phyloP scores from a whole-genome alignment of 2,329 filamentous ascomycete genomes.

The Alternaria gaisen region DNA sequence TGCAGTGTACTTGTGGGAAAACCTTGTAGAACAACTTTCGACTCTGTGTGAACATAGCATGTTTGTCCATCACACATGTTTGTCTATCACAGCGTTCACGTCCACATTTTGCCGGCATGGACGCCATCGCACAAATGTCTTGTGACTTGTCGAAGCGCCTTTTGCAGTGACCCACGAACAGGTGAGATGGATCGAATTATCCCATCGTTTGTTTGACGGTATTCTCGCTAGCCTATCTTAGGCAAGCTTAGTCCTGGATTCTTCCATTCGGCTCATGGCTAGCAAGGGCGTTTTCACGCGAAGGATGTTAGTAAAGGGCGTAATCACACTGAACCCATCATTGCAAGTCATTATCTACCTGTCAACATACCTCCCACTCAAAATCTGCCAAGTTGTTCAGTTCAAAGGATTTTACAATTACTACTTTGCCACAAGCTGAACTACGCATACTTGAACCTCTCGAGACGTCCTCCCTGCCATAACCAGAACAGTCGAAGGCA shows the following conservation, averaged over 20 bases:
- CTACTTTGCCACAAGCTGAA: background rate
- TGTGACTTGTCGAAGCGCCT: background rate
- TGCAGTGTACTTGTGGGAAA: background rate
- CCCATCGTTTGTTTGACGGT: too few relatives aligned
- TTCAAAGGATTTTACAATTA: rapidly evolving
- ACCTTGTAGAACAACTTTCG: background rate
- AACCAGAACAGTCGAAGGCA: background rate
- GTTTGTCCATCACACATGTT: background rate
- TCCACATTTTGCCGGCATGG: background rate
- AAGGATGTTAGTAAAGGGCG: background rate
- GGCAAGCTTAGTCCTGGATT: background rate
- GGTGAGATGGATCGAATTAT: background rate
- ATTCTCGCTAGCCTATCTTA: background rate
- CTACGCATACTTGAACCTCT: background rate
- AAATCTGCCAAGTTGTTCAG: background rate
- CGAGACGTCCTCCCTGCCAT: background rate
- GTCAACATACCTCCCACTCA: background rate
- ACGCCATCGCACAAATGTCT: background rate
- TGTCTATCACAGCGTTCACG: background rate
- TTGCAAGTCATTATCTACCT: background rate
- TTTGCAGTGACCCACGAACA: background rate
- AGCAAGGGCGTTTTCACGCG: background rate
- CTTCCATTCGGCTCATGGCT: background rate
- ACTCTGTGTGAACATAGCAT: background rate
- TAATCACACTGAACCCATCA: background rate